A percentile compares a stretch with the other conserved stretches of the same genome.
Conservation (phyloP, 495 filamentous ascomycete genomes). For the Trichoderma gamsii region DNA sequence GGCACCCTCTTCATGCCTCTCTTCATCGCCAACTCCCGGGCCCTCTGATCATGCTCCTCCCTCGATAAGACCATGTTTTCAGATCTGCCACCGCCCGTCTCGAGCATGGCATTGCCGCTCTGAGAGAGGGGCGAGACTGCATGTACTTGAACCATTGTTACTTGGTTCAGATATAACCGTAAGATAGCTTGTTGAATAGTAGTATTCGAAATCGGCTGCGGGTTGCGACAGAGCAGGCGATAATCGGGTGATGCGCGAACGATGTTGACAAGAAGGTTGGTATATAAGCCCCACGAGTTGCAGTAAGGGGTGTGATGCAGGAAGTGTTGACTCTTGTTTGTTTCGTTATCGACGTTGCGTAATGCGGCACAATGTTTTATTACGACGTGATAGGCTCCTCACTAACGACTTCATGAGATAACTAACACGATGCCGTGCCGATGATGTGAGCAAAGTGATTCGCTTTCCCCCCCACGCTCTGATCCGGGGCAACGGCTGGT, state of each 20-base stretch:
- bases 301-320: background rate
- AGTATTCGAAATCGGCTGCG: background rate
- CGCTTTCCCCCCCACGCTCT: background rate
- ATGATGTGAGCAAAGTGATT: background rate
- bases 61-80: constrained; percentile 21
- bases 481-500: background rate
- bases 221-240: background rate
- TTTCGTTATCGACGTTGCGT: constrained; percentile 1
- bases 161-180: background rate
- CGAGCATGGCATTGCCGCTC: constrained; percentile 23
- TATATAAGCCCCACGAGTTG: background rate
- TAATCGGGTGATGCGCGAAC: background rate
- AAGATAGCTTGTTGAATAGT: background rate
- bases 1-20: constrained; percentile 13
- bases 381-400: constrained; percentile 27
- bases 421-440: constrained; percentile 13
- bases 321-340: constrained; percentile 3
- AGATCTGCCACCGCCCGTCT: constrained; percentile 22
- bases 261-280: background rate
- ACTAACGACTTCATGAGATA: constrained; percentile 35
- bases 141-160: constrained; percentile 16
- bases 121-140: background rate
- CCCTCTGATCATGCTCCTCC: constrained; percentile 25
- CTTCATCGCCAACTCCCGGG: constrained; percentile 23
- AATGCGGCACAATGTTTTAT: background rate